phyloP scores from a whole-genome alignment of 352 stramenopile genomes.

The Thalassiosira pacifica region DNA sequence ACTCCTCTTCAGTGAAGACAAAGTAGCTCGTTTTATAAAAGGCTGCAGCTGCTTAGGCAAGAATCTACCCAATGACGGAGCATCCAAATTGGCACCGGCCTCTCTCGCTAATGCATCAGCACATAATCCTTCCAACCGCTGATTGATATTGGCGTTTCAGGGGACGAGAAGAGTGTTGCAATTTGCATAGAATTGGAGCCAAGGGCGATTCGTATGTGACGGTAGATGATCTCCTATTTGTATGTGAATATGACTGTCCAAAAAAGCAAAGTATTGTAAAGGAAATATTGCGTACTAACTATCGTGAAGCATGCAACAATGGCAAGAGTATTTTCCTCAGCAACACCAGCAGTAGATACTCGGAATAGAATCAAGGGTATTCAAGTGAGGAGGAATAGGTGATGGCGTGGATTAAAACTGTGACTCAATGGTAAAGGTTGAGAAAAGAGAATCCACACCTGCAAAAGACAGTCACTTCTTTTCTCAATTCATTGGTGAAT shows the following conservation, averaged over 20 bases:
- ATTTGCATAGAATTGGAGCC: constrained; percentile 13
- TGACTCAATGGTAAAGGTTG: constrained; percentile 1
- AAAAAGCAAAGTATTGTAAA: too few relatives aligned
- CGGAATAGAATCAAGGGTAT: too few relatives aligned
- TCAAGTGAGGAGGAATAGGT: too few relatives aligned
- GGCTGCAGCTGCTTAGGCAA: constrained; percentile 17
- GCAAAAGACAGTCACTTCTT: too few relatives aligned
- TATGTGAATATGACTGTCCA: constrained; percentile 33
- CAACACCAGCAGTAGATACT: too few relatives aligned
- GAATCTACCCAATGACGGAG: neutral
- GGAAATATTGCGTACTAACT: neutral
- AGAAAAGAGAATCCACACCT: neutral
- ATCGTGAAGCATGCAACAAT: neutral
- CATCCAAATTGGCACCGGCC: constrained; percentile 15
- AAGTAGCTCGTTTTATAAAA: constrained; percentile 37
- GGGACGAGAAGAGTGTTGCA: constrained; percentile 16
- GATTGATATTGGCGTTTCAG: constrained; percentile 17
- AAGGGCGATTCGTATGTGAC: constrained; percentile 21
- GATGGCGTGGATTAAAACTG: neutral
- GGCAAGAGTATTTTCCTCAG: neutral
- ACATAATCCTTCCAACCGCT: constrained; percentile 38
- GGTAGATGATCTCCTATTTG: constrained; percentile 40
- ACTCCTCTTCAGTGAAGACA: constrained; percentile 48
- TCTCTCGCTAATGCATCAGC: neutral
- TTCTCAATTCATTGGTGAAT: too few relatives aligned